A percentile compares a stretch with the other conserved stretches of the same genome.
Evolutionary conservation across 345 rosid genomes (phyloP).

Genomic region (Fremontodendron californicum): DNA sequence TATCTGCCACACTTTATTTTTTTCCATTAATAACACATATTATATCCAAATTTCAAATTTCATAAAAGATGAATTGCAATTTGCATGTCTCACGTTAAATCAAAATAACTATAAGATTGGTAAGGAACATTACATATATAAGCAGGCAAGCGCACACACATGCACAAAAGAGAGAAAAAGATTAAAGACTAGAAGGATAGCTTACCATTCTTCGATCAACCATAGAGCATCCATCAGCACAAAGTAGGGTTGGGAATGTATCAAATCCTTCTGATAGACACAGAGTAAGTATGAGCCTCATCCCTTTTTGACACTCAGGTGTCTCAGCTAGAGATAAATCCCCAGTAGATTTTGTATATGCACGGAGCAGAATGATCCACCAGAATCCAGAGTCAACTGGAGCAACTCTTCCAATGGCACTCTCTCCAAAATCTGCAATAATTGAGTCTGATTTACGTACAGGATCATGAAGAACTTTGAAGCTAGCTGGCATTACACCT

Average conservation of each 20-base stretch:
- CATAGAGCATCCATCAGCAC: conserved; percentile 92
- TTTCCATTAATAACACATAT: neutral
- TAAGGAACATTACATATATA: neutral
- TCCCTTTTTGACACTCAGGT: conserved; percentile 76
- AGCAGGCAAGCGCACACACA: neutral
- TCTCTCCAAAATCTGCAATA: conserved; percentile 79
- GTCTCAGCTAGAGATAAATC: conserved; percentile 60
- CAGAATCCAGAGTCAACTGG: conserved; percentile 87
- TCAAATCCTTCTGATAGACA: conserved; percentile 86
- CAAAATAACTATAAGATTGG: neutral
- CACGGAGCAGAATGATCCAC: conserved; percentile 90
- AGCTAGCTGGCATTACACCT: conserved; percentile 87
- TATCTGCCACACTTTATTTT: neutral
- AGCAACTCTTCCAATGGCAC: conserved; percentile 85
- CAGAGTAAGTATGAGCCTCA: conserved; percentile 62
- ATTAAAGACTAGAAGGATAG: neutral
- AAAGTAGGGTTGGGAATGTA: conserved; percentile 81
- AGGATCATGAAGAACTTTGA: conserved; percentile 77
- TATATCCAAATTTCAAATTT: neutral
- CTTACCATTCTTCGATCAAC: conserved; percentile 80
- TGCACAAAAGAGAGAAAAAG: neutral
- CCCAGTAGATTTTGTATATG: conserved; percentile 75
- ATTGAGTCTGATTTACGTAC: conserved; percentile 53
- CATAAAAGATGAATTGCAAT: neutral
- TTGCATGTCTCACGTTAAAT: neutral